Evolutionary conservation across 1,284 basidiomycete genomes (phyloP).

Genomic region (Sporisorium sorghi): DNA sequence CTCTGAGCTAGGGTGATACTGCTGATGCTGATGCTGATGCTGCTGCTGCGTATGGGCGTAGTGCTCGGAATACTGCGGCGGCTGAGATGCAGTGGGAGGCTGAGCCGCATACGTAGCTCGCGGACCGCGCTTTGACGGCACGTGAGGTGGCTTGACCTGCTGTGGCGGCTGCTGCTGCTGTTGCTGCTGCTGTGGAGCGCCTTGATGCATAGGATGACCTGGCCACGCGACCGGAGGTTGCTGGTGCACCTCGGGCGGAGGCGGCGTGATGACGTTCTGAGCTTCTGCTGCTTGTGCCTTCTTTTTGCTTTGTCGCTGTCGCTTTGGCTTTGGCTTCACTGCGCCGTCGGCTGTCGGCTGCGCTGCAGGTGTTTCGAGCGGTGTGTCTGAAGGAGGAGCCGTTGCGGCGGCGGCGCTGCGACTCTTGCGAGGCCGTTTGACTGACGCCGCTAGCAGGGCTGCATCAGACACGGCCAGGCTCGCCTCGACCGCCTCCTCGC

Average conservation of each 20-base stretch:
- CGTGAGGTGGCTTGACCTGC: slow-evolving; percentile 1
- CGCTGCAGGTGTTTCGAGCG: background rate
- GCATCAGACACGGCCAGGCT: slow-evolving; percentile 12
- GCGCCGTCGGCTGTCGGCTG: background rate
- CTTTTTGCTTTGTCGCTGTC: slow-evolving; percentile 33
- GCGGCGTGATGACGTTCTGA: background rate
- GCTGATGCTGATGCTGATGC: slow-evolving; percentile 8
- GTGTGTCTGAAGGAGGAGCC: background rate
- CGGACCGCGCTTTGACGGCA: slow-evolving; percentile 27
- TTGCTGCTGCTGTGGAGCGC: slow-evolving; percentile 11
- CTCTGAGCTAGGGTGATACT: background rate
- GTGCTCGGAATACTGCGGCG: slow-evolving; percentile 14
- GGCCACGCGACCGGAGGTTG: slow-evolving; percentile 12
- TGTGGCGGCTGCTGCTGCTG: slow-evolving; percentile 14
- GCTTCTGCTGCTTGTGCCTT: slow-evolving; percentile 12
- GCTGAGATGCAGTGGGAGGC: slow-evolving; percentile 8
- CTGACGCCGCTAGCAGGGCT: background rate
- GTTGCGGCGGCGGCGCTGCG: slow-evolving; percentile 1
- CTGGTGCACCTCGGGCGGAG: slow-evolving; percentile 1
- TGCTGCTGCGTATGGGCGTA: slow-evolving; percentile 14
- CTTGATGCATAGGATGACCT: slow-evolving; percentile 16
- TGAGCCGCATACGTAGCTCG: slow-evolving; percentile 38
- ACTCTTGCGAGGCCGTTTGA: slow-evolving; percentile 22
- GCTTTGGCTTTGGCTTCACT: slow-evolving; percentile 23
- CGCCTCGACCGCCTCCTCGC: slow-evolving; percentile 30